These are phyloP conservation scores for Fagus sylvatica DNA, from an alignment of 306 rosid genomes.

Conservation along the genomic window DNA sequence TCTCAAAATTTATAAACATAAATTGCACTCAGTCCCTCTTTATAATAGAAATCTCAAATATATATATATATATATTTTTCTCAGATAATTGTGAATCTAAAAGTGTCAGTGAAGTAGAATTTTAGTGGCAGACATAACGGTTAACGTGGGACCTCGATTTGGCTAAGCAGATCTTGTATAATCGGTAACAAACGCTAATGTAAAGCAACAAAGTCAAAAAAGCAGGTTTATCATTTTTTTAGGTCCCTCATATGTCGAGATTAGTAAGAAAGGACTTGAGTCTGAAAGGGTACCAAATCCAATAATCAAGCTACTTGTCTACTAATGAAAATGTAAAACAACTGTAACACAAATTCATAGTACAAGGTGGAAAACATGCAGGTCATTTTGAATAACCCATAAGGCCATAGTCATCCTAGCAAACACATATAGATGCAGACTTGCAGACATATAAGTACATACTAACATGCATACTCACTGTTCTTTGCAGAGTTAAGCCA, in stretches of 20 bases:
- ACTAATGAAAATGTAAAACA: not conserved
- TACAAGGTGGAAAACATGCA: not conserved
- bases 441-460: conserved; percentile 3
- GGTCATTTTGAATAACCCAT: not conserved
- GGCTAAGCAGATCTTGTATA: not conserved
- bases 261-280: not conserved
- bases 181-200: not conserved
- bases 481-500: conserved; percentile 81
- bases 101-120: not conserved
- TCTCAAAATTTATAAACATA: not conserved
- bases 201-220: conserved; percentile 14
- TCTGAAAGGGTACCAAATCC: not conserved
- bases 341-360: not conserved
- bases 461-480: conserved; percentile 16
- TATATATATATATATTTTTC: not conserved
- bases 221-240: not conserved
- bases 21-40: not conserved
- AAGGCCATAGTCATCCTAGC: not conserved
- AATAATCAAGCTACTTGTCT: not conserved
- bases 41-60: not conserved
- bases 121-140: conserved; percentile 24
- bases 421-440: not conserved
- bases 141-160: conserved; percentile 17
- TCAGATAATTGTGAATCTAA: not conserved
- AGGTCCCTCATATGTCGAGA: not conserved